A percentile compares a stretch with the other conserved stretches of the same genome.
These are phyloP conservation scores for Neoascochyta sp. DNA, from an alignment of 2,329 filamentous ascomycete genomes.

Conservation along the genomic window DNA sequence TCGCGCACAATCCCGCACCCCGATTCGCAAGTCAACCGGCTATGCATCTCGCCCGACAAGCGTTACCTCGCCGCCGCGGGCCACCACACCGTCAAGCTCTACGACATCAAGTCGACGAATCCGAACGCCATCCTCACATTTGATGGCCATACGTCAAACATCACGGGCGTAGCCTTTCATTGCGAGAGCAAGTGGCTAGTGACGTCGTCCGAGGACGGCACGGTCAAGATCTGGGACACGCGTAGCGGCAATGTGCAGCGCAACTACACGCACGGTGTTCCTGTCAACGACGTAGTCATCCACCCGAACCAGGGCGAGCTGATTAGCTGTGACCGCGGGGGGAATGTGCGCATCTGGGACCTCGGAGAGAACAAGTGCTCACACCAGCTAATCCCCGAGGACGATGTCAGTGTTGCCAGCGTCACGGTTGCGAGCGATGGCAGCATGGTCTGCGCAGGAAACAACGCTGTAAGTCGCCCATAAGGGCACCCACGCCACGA, in stretches of 20 bases:
- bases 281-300: constrained; percentile 98
- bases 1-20: constrained; percentile 97
- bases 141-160: constrained; percentile 91
- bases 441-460: constrained; percentile 86
- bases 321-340: constrained; percentile 89
- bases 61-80: constrained; percentile 82
- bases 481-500: too few species aligned
- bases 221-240: constrained; percentile 96
- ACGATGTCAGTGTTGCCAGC: constrained; percentile 88
- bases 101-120: constrained; percentile 98
- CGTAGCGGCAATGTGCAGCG: constrained; percentile 80
- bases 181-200: constrained; percentile 99
- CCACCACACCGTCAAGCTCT: constrained; percentile 88
- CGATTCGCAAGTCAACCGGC: constrained; percentile 95
- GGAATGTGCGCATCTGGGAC: constrained; percentile 94
- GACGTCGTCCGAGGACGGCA: constrained; percentile 92
- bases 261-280: constrained; percentile 83
- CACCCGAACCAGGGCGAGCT: constrained; percentile 98
- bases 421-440: constrained; percentile 96
- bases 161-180: constrained; percentile 95
- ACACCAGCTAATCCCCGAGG: constrained; percentile 92
- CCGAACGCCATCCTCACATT: constrained; percentile 90
- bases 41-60: constrained; percentile 98
- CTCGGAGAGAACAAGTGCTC: constrained; percentile 95
- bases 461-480: constrained; percentile 68